phyloP scores from a whole-genome alignment of 257 asterid genomes.

The Lantana camara region DNA sequence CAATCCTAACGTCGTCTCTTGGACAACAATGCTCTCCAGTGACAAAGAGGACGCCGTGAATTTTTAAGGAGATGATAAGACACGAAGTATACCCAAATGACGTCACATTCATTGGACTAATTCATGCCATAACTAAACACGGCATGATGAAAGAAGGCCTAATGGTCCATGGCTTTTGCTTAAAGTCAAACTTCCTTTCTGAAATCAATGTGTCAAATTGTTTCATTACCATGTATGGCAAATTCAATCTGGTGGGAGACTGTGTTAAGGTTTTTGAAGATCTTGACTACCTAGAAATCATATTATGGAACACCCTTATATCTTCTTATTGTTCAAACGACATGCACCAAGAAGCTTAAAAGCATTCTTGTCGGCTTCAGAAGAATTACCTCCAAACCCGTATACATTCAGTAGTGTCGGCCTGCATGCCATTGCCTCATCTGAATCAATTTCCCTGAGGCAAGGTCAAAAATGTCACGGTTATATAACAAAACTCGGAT shows the following conservation, averaged over 20 bases:
- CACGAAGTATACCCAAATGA: conserved; percentile 67
- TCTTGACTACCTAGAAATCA: conserved; percentile 52
- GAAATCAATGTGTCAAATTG: too few relatives aligned
- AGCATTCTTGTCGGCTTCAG: conserved; percentile 47
- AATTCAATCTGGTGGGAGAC: conserved; percentile 53
- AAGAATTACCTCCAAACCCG: conserved; percentile 66
- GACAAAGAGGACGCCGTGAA: conserved; percentile 55
- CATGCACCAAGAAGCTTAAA: conserved; percentile 73
- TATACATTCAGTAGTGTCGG: conserved; percentile 85
- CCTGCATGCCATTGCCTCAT: conserved; percentile 81
- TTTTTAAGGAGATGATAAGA: conserved; percentile 64
- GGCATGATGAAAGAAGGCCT: too few relatives aligned
- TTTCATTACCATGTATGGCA: too few relatives aligned
- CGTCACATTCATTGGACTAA: too few relatives aligned
- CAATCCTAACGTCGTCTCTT: too few relatives aligned
- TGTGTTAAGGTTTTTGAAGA: conserved; percentile 64
- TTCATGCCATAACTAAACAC: too few relatives aligned
- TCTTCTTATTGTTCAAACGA: conserved; percentile 73
- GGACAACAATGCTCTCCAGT: conserved; percentile 75
- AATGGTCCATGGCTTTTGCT: too few relatives aligned
- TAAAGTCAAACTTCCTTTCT: too few relatives aligned
- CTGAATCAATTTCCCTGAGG: conserved; percentile 79
- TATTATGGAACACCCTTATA: conserved; percentile 83
- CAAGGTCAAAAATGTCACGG: too few relatives aligned
- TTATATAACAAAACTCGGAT: conserved; percentile 57